These are phyloP conservation scores for Penicillium desertorum DNA, from an alignment of 495 filamentous ascomycete species.

Conservation along the genomic window DNA sequence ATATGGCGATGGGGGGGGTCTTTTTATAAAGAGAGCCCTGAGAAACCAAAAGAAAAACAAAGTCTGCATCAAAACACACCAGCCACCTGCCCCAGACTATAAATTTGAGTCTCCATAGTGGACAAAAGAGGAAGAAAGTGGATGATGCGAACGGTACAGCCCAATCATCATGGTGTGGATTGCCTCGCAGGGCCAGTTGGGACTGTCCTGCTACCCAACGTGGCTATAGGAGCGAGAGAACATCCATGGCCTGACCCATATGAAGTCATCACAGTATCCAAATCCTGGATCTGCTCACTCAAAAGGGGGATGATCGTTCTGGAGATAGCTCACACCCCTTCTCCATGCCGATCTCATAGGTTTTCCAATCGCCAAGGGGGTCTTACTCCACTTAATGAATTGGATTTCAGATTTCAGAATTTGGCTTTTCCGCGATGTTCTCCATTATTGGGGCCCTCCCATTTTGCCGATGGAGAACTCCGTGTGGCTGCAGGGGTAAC, in stretches of 20 bases:
- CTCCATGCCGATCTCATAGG: slow-evolving; percentile 9
- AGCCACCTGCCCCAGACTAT: slow-evolving; percentile 16
- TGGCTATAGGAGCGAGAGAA: slow-evolving; percentile 13
- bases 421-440: no score
- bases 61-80: slow-evolving; percentile 13
- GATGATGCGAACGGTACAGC: not conserved
- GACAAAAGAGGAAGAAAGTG: not conserved
- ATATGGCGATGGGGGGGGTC: slow-evolving; percentile 4
- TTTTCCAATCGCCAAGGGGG: not conserved
- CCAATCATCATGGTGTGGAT: slow-evolving; percentile 9
- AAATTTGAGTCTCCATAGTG: slow-evolving; percentile 11
- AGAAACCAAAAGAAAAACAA: slow-evolving; percentile 22
- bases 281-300: slow-evolving; percentile 8
- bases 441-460: not conserved
- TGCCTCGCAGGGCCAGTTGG: slow-evolving; percentile 4
- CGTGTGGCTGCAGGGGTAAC: not conserved
- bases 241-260: slow-evolving; percentile 8
- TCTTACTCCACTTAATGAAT: not conserved
- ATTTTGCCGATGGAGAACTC: not conserved
- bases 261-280: slow-evolving; percentile 18
- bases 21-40: slow-evolving; percentile 22
- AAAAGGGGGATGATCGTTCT: slow-evolving; percentile 7
- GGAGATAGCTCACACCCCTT: slow-evolving; percentile 11
- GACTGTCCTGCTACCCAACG: slow-evolving; percentile 19
- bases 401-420: not conserved